Evolutionary conservation across 495 filamentous ascomycete genomes (phyloP).

Genomic region (Podospora pseudocomata): DNA sequence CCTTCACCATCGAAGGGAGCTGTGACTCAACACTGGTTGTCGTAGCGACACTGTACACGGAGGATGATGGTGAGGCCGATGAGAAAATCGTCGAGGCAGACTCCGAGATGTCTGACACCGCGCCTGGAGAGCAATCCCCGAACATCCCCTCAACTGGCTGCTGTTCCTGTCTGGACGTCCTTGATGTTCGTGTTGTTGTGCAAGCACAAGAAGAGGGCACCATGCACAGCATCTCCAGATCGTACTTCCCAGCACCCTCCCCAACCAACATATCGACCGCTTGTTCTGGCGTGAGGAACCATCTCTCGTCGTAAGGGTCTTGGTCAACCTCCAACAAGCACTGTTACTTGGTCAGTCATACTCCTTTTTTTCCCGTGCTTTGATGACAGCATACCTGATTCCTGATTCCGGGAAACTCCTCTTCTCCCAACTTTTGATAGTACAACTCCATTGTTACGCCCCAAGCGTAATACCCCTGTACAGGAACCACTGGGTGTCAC

Average conservation of each 20-base stretch:
- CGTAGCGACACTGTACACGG: not conserved
- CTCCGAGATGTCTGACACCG: not conserved
- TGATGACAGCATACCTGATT: conserved; percentile 56
- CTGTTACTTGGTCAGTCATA: too few relatives aligned
- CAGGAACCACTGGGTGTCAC: too few relatives aligned
- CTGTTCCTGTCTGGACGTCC: not conserved
- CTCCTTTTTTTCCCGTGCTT: too few relatives aligned
- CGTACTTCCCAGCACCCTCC: conserved; percentile 32
- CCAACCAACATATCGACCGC: conserved; percentile 37
- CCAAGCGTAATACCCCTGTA: too few relatives aligned
- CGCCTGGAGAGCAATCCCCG: not conserved
- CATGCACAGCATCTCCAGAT: conserved; percentile 39
- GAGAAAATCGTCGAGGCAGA: not conserved
- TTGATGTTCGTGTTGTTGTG: not conserved
- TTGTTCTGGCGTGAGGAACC: conserved; percentile 40
- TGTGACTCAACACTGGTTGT: not conserved
- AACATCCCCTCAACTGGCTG: not conserved
- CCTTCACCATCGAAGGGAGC: not conserved
- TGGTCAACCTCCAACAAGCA: conserved; percentile 49
- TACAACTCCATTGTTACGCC: too few relatives aligned
- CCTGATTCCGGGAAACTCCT: conserved; percentile 52
- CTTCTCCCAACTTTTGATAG: conserved; percentile 50
- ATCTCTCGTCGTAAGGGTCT: conserved; percentile 53
- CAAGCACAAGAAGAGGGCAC: conserved; percentile 30
- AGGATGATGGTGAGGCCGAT: not conserved